Evolutionary conservation across 495 filamentous ascomycete genomes (phyloP).

Genomic region (Lentithecium fluviatile): DNA sequence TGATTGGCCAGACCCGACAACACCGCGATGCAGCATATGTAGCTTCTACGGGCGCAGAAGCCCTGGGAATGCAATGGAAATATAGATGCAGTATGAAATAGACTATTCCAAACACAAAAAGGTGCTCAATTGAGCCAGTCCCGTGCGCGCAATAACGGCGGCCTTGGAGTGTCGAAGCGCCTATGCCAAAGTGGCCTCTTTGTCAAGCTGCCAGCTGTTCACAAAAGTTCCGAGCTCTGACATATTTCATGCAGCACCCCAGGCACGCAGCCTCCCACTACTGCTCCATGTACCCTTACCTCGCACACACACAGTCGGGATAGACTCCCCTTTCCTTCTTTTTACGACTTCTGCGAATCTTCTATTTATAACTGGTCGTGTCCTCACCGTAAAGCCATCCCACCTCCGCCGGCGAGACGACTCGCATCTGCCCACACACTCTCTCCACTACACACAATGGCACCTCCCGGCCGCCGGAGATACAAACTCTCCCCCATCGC

Average conservation of each 20-base stretch:
- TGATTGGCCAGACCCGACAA: constrained; percentile 12
- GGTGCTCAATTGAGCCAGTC: constrained; percentile 7
- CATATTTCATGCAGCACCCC: constrained; percentile 9
- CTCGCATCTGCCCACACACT: background rate
- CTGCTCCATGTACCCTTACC: background rate
- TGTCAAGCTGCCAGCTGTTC: constrained; percentile 28
- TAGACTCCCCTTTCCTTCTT: constrained; percentile 26
- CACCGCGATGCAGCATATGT: background rate
- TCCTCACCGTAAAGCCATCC: constrained; percentile 1
- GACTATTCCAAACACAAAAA: background rate
- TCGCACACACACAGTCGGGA: constrained; percentile 14
- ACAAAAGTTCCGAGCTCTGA: constrained; percentile 21
- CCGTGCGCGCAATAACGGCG: too few relatives aligned
- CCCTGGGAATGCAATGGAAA: constrained; percentile 6
- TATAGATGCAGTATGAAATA: background rate
- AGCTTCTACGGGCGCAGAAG: background rate
- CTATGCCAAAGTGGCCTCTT: constrained; percentile 32
- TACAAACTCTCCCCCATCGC: constrained; percentile 35
- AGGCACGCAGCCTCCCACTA: background rate
- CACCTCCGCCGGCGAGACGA: background rate
- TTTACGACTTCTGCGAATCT: constrained; percentile 2
- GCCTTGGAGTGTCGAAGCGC: too few relatives aligned
- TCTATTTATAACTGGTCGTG: background rate
- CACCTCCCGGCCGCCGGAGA: constrained; percentile 50
- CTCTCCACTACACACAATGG: constrained; percentile 47